Conservation (phyloP, 169 alveolate genomes). For the Eimeria necatrix region DNA sequence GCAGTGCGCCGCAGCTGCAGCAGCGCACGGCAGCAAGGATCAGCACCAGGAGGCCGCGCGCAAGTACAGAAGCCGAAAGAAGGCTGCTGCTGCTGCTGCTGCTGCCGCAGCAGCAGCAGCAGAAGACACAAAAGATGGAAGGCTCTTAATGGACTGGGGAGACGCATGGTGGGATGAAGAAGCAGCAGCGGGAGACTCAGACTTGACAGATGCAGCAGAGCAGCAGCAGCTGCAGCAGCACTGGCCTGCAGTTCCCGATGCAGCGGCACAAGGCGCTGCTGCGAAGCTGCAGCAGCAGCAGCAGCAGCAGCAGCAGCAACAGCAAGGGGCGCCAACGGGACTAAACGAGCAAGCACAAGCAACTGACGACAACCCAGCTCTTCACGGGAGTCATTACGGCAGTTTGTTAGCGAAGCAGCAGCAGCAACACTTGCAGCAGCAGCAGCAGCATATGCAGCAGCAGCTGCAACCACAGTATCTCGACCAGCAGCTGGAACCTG, state of each 20-base stretch:
- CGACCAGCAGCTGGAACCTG: neutral
- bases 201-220: neutral
- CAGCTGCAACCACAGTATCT: conserved; percentile 9
- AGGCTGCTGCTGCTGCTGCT: conserved; percentile 6
- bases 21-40: conserved; percentile 14
- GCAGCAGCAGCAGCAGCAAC: conserved; percentile 31
- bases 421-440: conserved; percentile 18
- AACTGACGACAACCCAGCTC: neutral
- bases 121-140: neutral
- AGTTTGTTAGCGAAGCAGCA: neutral
- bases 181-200: conserved; percentile 20
- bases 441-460: neutral
- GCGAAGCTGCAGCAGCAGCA: neutral
- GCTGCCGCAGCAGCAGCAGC: neutral
- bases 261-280: neutral
- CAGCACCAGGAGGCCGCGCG: conserved; percentile 5
- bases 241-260: neutral
- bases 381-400: conserved; percentile 24
- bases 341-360: neutral
- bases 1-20: conserved; percentile 6
- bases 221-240: conserved; percentile 17
- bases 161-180: conserved; percentile 18
- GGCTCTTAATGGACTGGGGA: neutral
- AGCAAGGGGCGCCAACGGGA: neutral
- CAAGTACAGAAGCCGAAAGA: neutral